Base-by-base conservation (phyloP, 371 early-diverging fungal genomes). In the Massospora cicadina region DNA sequence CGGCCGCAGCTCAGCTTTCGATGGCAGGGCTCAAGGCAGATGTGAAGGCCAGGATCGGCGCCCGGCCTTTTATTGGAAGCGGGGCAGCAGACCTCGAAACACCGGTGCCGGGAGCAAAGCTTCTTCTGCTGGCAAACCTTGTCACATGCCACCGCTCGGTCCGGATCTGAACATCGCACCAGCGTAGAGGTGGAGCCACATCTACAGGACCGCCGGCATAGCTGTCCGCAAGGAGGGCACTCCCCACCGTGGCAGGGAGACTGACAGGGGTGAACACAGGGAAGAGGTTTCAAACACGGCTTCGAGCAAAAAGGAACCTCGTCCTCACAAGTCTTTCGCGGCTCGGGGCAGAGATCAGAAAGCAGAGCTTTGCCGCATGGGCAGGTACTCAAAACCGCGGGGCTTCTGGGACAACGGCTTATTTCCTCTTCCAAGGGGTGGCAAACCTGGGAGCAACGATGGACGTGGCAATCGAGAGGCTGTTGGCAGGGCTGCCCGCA, bases 261-360 rank as follows among this genome's bases (percentile, higher is more conserved):
- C n/a, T 70, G 65, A 70, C 94, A 93, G 1, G 67, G 65, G 69
- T 93, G 94, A 2, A 82, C 82, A 71, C 94, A 91, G 1, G 73
- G 70, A 26, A 85, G 68, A 25, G 32, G 32, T 60, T 88, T 88
- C 33, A 71, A 71, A 69, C 94, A 95, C 1, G 67, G 66, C 0
- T 72, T 73, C 17, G 68, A 75, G 70, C 95, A 95, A 17, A 83
- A 77, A 2, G 91, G 91, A 54, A 93, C 79, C 23, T 82, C 79
- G 62, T 91, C 93, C 1, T 73, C 72, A 72, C 95, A 95, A 1
- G 68, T 60, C 13, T 67, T 73, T 7, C 89, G 78, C 13, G 67
- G 66, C 10, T 70, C 71, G 33, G 77, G 68, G 1, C 79, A 65
- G 12, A 77, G 64, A 0, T 63, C 65, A 0, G 71, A 69, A 0